Percentiles rank a stretch among this genome's conserved stretches.
Evolutionary conservation across 768 basidiomycete species (phyloP).

Genomic region (Lyophyllum semitale): DNA sequence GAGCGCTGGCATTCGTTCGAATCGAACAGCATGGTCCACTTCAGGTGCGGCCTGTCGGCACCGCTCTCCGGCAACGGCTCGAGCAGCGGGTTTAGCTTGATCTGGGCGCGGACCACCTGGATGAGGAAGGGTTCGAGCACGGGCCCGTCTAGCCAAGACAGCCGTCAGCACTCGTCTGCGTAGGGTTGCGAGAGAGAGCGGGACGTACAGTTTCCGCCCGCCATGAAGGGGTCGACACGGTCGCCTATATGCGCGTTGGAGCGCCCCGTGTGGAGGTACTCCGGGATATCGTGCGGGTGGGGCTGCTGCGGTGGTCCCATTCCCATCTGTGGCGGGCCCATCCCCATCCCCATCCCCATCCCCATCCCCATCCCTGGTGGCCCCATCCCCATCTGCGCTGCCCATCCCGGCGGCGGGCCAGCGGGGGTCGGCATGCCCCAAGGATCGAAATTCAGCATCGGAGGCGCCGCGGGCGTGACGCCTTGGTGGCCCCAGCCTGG

Average conservation of each 20-base stretch:
- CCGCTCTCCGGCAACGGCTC: conserved; percentile 41
- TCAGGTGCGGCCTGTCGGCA: conserved; percentile 50
- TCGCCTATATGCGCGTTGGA: conserved; percentile 13
- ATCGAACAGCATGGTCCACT: conserved; percentile 76
- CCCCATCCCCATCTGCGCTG: neutral
- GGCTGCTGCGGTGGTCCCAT: neutral
- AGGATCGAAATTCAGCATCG: conserved; percentile 6
- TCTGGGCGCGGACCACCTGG: conserved; percentile 45
- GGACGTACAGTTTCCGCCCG: conserved; percentile 22
- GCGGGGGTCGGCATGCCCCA: neutral
- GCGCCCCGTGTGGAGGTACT: neutral
- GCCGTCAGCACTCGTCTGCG: neutral
- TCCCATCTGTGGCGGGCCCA: neutral
- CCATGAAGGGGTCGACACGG: conserved; percentile 17
- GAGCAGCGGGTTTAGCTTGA: conserved; percentile 66
- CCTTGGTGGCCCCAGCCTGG: neutral
- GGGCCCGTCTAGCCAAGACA: conserved; percentile 56
- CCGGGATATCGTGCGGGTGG: neutral
- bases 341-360: too few relatives aligned
- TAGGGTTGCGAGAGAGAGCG: neutral
- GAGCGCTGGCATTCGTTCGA: conserved; percentile 64
- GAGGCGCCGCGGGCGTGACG: neutral
- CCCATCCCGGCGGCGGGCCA: conserved; percentile 5
- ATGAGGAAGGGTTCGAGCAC: conserved; percentile 65
- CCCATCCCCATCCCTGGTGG: too few relatives aligned